Evolutionary conservation across 441 rosid genomes (phyloP), one percentile per base, ranked within the genome.

Genomic region (Kokia cookei): DNA sequence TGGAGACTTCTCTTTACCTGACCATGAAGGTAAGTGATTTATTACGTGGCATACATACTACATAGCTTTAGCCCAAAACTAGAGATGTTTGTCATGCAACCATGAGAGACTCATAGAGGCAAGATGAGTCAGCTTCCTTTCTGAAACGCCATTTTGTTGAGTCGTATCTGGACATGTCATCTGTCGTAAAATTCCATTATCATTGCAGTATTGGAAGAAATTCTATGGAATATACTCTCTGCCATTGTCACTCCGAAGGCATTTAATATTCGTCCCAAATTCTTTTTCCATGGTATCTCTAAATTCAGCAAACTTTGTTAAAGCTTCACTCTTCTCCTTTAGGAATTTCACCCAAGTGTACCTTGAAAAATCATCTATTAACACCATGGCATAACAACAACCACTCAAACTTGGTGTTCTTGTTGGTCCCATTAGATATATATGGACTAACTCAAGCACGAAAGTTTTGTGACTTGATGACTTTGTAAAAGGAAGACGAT

Each of bases 41-140:
- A 19, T 55, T 37, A 7, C 0, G 7, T 37, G 42, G 42, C 9
- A 37, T 37, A 8, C 42, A 37, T 9, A 7, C 2, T 27, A 32
- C 62, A 78, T 3, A n/a, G 60, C 77, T 27, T 73, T 3, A 2
- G 29, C 74, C 66, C 15, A 69, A 2, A 73, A 51, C 57, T 78
- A 77, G 8, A 78, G 66, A 0, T 62, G 68, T 10, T 43, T 26
- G 10, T 45, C 19, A 43, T 43, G 67, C 13, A 72, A 0, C 32
- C 54, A 71, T 22, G 42, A 71, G 26, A 40, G 42, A 42, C 65
- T 11, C 15, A 3, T 37, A 57, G 3, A 55, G 10, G 24, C 2
- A 3, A 54, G 26, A 54, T 17, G 4, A 22, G 5, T 11, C 10
- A 55, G 9, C 12, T 72, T 72, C 6, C 11, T 60, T 60, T 72